Percentiles rank a stretch among this genome's conserved stretches.
phyloP scores from a whole-genome alignment of 2,329 filamentous ascomycete genomes.

The Macroventuria anomochaeta region DNA sequence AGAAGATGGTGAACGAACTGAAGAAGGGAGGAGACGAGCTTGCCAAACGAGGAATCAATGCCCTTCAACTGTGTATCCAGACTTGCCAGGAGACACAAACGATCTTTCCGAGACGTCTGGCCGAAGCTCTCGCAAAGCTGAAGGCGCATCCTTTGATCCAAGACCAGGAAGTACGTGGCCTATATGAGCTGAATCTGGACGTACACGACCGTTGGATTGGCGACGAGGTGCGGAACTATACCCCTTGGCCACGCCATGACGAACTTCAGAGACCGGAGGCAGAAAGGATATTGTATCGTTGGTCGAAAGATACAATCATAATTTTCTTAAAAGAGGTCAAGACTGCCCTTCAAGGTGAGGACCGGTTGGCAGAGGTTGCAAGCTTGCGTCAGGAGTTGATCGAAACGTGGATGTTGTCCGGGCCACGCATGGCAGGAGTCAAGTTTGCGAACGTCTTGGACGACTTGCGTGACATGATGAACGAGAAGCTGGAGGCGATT shows the following conservation, averaged over 20 bases:
- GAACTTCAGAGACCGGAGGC: conserved; percentile 59
- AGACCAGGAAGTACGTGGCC: conserved; percentile 68
- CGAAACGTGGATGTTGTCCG: conserved; percentile 76
- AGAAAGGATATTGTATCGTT: conserved; percentile 49
- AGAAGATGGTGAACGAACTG: conserved; percentile 70
- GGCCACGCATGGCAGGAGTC: conserved; percentile 68
- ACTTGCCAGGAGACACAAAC: conserved; percentile 80
- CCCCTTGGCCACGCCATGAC: conserved; percentile 84
- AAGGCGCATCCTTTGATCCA: conserved; percentile 75
- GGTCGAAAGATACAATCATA: conserved; percentile 50
- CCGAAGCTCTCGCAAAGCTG: conserved; percentile 70
- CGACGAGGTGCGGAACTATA: conserved; percentile 83
- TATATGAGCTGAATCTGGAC: conserved; percentile 78
- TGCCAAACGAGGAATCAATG: conserved; percentile 64
- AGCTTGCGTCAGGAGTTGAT: conserved; percentile 73
- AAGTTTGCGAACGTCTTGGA: conserved; percentile 73
- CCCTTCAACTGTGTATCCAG: conserved; percentile 74
- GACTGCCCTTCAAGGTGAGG: conserved; percentile 64
- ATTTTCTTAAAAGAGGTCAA: conserved; percentile 64
- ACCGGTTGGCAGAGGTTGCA: conserved; percentile 72
- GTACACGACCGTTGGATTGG: conserved; percentile 80
- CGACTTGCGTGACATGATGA: conserved; percentile 71
- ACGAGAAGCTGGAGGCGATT: conserved; percentile 68
- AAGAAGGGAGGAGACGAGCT: conserved; percentile 56
- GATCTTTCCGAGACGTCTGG: conserved; percentile 74